Evolutionary conservation across 1,284 basidiomycete species (phyloP), one percentile per base, ranked within the genome.

Genomic region (Ganoderma lingzhi): DNA sequence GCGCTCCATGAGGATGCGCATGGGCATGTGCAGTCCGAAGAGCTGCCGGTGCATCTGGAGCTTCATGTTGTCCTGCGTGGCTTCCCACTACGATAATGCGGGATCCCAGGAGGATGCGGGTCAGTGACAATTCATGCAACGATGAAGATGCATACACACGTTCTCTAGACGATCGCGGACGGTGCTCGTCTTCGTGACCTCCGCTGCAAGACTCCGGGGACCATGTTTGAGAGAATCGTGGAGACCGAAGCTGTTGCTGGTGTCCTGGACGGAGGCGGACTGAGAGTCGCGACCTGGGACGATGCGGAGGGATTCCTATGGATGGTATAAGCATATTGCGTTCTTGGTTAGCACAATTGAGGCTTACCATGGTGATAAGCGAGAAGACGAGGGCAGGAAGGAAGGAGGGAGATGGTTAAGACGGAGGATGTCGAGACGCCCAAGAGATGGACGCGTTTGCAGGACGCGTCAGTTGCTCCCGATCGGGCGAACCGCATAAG

Each of bases 1-100:
- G 76, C 96, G 88, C 81, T 99, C 97, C 97, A 99, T 99, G 76
- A 97, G 85, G 68, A 91, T 84, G 58, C 96, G 88, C 79, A 98
- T 88, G 6, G 97, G 97, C 45, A 94, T 92, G 75, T 95, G 94
- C 73, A 99, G 80, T 48, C 97, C 97, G 78, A 93, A 94, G 48
- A 92, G 82, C 81, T 96, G 92, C 66, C 97, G 89, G 79, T 96
- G 89, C 82, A 98, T 84, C 58, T 90, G 96, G 70, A 98, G 85
- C 80, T 94, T 93, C 68, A 97, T 80, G 79, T 94, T 93, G 79
- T 96, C 93, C 79, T 97, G 96, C 6, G 97, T 97, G 74, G 91
- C 91, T 68, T 96, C 91, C 97, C 97, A 99, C 96, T 98, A 39
- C 42, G 35, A 56, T 28, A 17, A 8, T 28, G 6, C 15, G 14